A percentile compares a stretch with the other conserved stretches of the same genome.
phyloP scores from a whole-genome alignment of 139 green algal species.

The Chlorella sorokiniana region DNA sequence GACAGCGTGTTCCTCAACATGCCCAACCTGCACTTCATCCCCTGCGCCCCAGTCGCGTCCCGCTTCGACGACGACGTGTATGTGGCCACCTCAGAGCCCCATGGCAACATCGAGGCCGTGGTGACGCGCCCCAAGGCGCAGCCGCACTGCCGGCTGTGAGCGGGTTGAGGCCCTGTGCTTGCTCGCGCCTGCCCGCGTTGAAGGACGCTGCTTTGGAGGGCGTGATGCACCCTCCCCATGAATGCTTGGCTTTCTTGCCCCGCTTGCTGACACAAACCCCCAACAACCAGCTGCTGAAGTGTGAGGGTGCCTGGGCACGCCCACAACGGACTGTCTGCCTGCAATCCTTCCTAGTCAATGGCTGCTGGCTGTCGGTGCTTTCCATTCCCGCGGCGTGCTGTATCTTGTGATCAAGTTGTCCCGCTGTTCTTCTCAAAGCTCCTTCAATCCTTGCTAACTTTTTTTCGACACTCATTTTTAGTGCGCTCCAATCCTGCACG shows the following conservation, averaged over 20 bases:
- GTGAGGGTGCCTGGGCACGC: no score
- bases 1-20: conserved; percentile 90
- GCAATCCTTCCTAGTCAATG: no score
- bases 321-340: no score
- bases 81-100: conserved; percentile 89
- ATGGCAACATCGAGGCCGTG: conserved; percentile 88
- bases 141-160: conserved; percentile 56
- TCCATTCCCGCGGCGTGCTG: no score
- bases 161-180: not conserved
- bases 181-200: not conserved
- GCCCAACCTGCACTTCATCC: conserved; percentile 98
- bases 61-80: conserved; percentile 96
- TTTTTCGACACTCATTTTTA: not conserved
- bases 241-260: no score
- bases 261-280: no score
- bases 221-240: no score
- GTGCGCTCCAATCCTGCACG: not conserved
- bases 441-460: not conserved
- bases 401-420: no score
- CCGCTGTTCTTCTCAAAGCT: not conserved
- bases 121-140: conserved; percentile 52
- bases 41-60: conserved; percentile 62
- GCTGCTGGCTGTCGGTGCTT: no score
- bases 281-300: no score
- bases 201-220: no score